Evolutionary conservation across 495 filamentous ascomycete genomes (phyloP).

Genomic region (Schizothecium vesticola): DNA sequence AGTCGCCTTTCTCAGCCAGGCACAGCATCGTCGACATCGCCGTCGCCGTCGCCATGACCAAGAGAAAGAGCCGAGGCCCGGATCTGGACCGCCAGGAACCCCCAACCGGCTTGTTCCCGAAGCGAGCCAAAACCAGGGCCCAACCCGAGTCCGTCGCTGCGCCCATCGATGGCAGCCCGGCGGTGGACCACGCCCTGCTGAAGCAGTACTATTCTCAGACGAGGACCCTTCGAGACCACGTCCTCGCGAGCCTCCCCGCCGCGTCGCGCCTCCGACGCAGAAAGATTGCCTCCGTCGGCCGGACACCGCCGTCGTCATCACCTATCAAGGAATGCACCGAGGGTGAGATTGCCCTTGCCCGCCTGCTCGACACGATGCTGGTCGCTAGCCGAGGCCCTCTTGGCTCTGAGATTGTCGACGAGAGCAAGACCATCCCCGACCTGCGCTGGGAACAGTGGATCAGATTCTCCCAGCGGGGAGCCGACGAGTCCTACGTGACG

Average conservation of each 20-base stretch:
- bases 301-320: constrained; percentile 14
- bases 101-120: background rate
- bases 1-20: background rate
- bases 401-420: constrained; percentile 20
- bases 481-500: constrained; percentile 45
- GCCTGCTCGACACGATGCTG: constrained; percentile 62
- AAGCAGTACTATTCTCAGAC: constrained; percentile 66
- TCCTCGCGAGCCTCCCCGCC: constrained; percentile 46
- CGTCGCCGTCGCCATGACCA: constrained; percentile 4
- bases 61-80: background rate
- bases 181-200: constrained; percentile 60
- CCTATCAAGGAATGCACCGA: constrained; percentile 22
- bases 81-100: background rate
- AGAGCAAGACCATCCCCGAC: constrained; percentile 31
- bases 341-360: constrained; percentile 39
- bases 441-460: constrained; percentile 52
- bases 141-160: background rate
- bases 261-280: constrained; percentile 41
- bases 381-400: constrained; percentile 44
- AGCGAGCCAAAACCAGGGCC: background rate
- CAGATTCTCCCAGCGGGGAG: constrained; percentile 61
- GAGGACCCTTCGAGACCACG: constrained; percentile 65
- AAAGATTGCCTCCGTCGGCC: constrained; percentile 43
- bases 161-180: background rate
- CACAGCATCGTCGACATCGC: background rate